Evolutionary conservation across 257 asterid genomes (phyloP), one percentile per base, ranked within the genome.

Genomic region (Cinchona pubescens): DNA sequence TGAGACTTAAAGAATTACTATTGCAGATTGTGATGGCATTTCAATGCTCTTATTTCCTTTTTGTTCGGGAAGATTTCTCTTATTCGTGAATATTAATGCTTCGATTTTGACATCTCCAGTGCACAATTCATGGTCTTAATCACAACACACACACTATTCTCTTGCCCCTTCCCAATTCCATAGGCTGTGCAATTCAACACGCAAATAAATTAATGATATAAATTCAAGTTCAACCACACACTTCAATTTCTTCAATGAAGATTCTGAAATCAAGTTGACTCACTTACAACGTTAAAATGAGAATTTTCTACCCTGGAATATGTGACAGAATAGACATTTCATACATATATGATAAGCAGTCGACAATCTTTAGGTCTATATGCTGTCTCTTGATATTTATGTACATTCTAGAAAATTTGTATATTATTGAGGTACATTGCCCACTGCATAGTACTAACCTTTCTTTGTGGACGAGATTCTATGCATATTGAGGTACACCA

Each of bases 341-440:
- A n/a, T n/a, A n/a, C n/a, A n/a, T n/a, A n/a, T n/a, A 21, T 16
- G 1, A 13, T 30, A 7, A 51, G 21, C 25, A 19, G 8, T 34
- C 21, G 8, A 29, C 18, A 69, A 27, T 46, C 15, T 70, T 32
- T 15, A 12, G 46, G 13, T 35, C 11, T 9, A 15, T 2, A 16
- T 29, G 32, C 49, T n/a, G 65, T 45, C n/a, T 51, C n/a, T n/a
- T 63, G 21, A 53, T 68, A 65, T 51, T 65, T 75, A 15, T 27
- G 60, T 60, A 59, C 77, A 73, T 60, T 58, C 60, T n/a, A 8
- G 59, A 32, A 10, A 32, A 19, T 10, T 27, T n/a, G n/a, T n/a
- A n/a, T n/a, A n/a, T n/a, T n/a, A n/a, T 51, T 49, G 53, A 40
- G 3, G 42, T 5, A 67, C 45, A 27, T 37, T 1, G 42, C 49